Evolutionary conservation across 352 stramenopile species (phyloP), one percentile per base, ranked within the genome.

Genomic region (Saprolegnia diclina): DNA sequence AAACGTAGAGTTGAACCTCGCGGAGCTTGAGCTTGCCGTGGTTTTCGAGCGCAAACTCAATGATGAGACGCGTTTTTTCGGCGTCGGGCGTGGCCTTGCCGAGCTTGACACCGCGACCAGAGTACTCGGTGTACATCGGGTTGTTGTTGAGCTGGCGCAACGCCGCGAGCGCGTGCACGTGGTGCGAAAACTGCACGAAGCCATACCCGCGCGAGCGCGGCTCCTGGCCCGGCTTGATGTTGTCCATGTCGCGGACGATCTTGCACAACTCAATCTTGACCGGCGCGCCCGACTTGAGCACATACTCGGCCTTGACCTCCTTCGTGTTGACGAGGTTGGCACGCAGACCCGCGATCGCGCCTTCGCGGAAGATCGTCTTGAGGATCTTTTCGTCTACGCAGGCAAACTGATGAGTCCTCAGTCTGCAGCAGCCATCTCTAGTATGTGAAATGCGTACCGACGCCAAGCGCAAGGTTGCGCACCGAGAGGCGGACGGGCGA

Each of bases 131-230:
- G 74, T 97, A 99, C 52, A 82, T 75, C 0, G 95, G 89, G 78
- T 99, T 99, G 79, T 99, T 99, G 78, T 99, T 99, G 42, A 99
- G 74, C 62, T 95, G 77, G 24, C 97, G 88, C 44, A 99, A 79
- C 61, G 92, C 96, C n/a, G 95, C 93, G 35, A 99, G 79, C 16
- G 97, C 96, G 79, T 98, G 93, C 42, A 90, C 80, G 79, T 99
- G 97, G 76, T 98, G 80, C 13, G 82, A 84, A 74, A 99, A 99
- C 78, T 99, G 95, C n/a, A 98, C 94, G 82, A 99, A 99, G 16
- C 86, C 97, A 77, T 94, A 97, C 26, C 85, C 83, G 24, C 83
- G 78, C 32, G 85, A 93, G 19, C 76, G 74, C 18, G 78, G 56
- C 37, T 83, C 79, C 73, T 90, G 87, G 21, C 78, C 81, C 14